Base-by-base conservation (phyloP, 768 basidiomycete genomes). In the Hemileccinum impolitum region DNA sequence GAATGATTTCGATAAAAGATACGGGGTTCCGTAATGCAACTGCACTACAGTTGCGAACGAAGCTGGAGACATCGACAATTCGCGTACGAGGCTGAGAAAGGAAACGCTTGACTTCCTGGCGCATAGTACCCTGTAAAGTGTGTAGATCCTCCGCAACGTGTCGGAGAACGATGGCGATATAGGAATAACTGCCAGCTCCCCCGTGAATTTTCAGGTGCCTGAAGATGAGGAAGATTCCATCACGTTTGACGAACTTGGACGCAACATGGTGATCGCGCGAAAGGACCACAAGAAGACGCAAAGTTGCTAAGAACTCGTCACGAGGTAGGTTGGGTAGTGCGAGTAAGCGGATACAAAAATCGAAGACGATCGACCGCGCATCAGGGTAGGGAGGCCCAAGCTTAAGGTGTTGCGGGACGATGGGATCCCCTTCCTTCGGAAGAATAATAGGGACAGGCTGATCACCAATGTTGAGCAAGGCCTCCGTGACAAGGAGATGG, bases 161-260 rank as follows among this genome's bases (percentile, higher is more conserved):
- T 7, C 96, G 86, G n/a, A 97, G 73, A 52, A 97, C 87, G 59
- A 87, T 88, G 36, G 85, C 83, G 46, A 93, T 79, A 65, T 93
- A 91, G 0, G 88, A 83, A 39, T 91, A 90, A 54, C 84, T 86
- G 17, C 87, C 84, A 25, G 74, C 66, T 14, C 84, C 76, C 0
- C 82, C 72, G 5, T 75, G 70, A 15, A 73, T 69, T 55, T 80
- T 80, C 56, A 94, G 73, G 26, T 84, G 80, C 46, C 77, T 74
- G 69, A 95, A 84, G 17, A 96, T 72, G 17, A 75, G 64, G 0
- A 67, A 51, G 13, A 93, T 67, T 1, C 88, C 92, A 43, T 82
- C 79, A 12, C 74, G 73, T 43, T 81, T 76, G 56, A 89, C 77
- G 59, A 97, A 86, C 51, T 82, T 75, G 43, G 73, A 67, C 0